A percentile compares a stretch with the other conserved stretches of the same genome.
Conservation (phyloP, 306 rosid species). For the Senna tora region DNA sequence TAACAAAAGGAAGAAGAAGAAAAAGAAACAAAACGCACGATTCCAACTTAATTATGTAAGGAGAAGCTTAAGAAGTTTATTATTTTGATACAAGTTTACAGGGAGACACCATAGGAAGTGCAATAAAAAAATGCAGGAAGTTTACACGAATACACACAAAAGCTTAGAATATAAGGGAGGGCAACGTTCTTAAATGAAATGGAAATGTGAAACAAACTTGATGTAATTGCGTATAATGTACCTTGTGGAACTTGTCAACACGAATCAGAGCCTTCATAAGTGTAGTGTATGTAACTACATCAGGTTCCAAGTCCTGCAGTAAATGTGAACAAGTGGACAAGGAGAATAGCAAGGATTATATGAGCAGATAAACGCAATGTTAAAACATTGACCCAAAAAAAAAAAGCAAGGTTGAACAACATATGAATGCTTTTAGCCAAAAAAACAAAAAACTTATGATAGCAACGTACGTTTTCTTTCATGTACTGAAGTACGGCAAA, state of each 20-base stretch:
- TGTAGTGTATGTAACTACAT: constrained; percentile 93
- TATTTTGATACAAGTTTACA: constrained; percentile 23
- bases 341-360: constrained; percentile 12
- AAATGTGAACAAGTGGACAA: constrained; percentile 36
- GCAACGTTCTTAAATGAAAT: constrained; percentile 3
- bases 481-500: constrained; percentile 87
- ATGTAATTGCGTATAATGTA: constrained; percentile 28
- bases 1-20: not conserved
- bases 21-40: not conserved
- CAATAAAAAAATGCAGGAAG: not conserved
- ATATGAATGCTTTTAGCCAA: not conserved
- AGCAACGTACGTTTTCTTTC: constrained; percentile 73
- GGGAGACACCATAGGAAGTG: constrained; percentile 5
- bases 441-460: not conserved
- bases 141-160: not conserved
- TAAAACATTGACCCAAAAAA: not conserved
- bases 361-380: not conserved
- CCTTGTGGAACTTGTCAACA: constrained; percentile 78
- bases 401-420: not conserved
- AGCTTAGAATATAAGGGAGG: not conserved
- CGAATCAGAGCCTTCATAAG: constrained; percentile 91
- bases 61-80: not conserved
- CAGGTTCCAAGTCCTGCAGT: constrained; percentile 82
- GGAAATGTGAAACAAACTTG: constrained; percentile 11
- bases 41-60: not conserved